A percentile compares a stretch with the other conserved stretches of the same genome.
phyloP scores from a whole-genome alignment of 75 land plant species.

The Isoetes taiwanensis region DNA sequence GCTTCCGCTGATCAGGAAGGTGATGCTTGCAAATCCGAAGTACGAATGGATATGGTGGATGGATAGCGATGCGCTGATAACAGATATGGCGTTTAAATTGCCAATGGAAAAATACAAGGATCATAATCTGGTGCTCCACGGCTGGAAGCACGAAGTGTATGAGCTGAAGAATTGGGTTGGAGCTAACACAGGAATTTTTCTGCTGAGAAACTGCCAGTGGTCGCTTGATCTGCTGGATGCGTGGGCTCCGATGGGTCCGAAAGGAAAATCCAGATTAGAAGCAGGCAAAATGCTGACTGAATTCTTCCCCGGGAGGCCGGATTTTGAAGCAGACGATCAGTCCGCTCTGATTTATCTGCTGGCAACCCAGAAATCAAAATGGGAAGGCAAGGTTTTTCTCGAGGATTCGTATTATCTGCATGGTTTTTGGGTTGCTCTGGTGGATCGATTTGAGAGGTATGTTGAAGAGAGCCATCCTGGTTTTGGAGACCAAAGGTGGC shows the following conservation, averaged over 20 bases:
- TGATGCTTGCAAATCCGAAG: constrained; percentile 19
- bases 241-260: constrained; percentile 24
- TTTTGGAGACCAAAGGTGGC: too few species aligned
- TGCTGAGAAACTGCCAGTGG: constrained; percentile 21
- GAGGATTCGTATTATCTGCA: constrained; percentile 14
- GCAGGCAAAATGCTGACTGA: constrained; percentile 1
- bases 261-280: not conserved
- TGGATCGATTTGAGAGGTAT: too few species aligned
- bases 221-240: constrained; percentile 18
- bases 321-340: constrained; percentile 30
- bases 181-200: constrained; percentile 9
- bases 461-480: too few species aligned
- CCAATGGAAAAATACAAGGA: constrained; percentile 16
- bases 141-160: constrained; percentile 16
- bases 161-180: constrained; percentile 15
- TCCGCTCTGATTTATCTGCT: constrained; percentile 11
- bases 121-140: constrained; percentile 14
- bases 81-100: constrained; percentile 14
- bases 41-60: constrained; percentile 27
- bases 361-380: not conserved
- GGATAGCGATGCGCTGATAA: constrained; percentile 23
- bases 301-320: constrained; percentile 8
- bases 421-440: constrained; percentile 11
- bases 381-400: constrained; percentile 13
- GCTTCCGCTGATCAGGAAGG: constrained; percentile 13